Base-by-base conservation (phyloP, 176 grass and related monocot species). In the Carex pumila region DNA sequence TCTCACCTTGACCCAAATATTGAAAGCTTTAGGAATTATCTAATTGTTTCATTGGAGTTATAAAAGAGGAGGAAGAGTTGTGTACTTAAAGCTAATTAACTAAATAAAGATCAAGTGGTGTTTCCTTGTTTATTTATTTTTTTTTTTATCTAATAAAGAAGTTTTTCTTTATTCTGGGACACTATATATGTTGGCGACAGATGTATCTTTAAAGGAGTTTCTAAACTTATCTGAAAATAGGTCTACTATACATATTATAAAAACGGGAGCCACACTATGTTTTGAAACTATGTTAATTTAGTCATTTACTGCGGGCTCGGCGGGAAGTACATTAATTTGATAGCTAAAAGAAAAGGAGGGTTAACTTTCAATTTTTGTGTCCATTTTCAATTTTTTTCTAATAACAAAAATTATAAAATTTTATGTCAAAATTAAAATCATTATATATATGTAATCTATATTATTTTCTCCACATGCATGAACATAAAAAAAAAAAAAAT, bases 21-120 rank as follows among this genome's bases (percentile, higher is more conserved):
- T 80, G 71, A 90, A 86, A 90, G 65, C 91, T 90, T 75, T 82
- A 90, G 85, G 61, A 32, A 6, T 84, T 70, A 12, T 41, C 30
- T 49, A 45, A 17, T 71, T 43, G 32, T 74, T n/a, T 74, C 71
- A 76, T 76, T 12, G 49, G 49, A 81, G 54, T 39, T 61, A 81
- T 61, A 81, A 57, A 57, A 81, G 10, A 61, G 19, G 36, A 22
- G 60, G 60, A 62, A 62, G 67, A 71, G 7, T 19, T 71, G 7
- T 43, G n/a, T 71, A 71, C 22, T 47, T 71, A 2, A 21, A 19
- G 15, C 36, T 45, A 71, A 70, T 70, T 70, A 41, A 32, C 31
- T 11, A 43, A 71, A 41, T 39, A 71, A 71, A 47, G 2, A 50
- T 50, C 47, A 71, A 14, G 1, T 17, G 6, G 19, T 30, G 19